These are phyloP conservation scores for Parietaria judaica DNA, from an alignment of 306 rosid species.

Conservation along the genomic window DNA sequence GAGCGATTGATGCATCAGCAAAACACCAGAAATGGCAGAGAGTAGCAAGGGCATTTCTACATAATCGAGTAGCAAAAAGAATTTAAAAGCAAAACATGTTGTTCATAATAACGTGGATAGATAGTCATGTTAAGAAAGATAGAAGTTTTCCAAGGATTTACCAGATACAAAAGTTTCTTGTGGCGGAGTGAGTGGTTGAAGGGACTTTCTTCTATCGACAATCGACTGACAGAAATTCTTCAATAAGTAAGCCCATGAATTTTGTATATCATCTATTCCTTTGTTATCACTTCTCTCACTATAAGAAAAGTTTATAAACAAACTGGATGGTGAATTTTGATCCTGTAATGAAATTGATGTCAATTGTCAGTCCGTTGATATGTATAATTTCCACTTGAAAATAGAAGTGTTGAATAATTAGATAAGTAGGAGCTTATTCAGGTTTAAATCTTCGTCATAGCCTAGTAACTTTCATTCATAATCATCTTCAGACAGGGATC, in stretches of 20 bases:
- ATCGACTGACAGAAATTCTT: constrained; percentile 50
- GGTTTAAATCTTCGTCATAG: no score
- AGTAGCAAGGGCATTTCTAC: constrained; percentile 68
- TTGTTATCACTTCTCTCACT: constrained; percentile 25
- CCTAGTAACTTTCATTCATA: neutral
- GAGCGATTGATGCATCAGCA: constrained; percentile 57
- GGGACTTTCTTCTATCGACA: constrained; percentile 55
- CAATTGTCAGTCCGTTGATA: constrained; percentile 1
- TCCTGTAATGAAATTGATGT: constrained; percentile 50
- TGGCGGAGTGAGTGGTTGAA: constrained; percentile 37
- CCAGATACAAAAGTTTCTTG: constrained; percentile 65
- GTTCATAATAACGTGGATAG: constrained; percentile 10
- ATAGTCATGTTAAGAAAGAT: neutral
- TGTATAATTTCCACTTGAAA: no score
- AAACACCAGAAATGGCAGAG: constrained; percentile 54
- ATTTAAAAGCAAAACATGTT: constrained; percentile 15
- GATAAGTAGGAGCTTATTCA: neutral
- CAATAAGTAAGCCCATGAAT: constrained; percentile 61
- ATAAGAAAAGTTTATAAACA: constrained; percentile 43
- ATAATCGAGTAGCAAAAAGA: constrained; percentile 18
- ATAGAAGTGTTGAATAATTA: neutral
- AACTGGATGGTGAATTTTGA: constrained; percentile 35
- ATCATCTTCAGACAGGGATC: neutral
- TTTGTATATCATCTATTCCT: constrained; percentile 31
- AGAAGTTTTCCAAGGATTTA: constrained; percentile 19